Conservation (phyloP, 352 stramenopile genomes). For the Pythium scleroteichum region DNA sequence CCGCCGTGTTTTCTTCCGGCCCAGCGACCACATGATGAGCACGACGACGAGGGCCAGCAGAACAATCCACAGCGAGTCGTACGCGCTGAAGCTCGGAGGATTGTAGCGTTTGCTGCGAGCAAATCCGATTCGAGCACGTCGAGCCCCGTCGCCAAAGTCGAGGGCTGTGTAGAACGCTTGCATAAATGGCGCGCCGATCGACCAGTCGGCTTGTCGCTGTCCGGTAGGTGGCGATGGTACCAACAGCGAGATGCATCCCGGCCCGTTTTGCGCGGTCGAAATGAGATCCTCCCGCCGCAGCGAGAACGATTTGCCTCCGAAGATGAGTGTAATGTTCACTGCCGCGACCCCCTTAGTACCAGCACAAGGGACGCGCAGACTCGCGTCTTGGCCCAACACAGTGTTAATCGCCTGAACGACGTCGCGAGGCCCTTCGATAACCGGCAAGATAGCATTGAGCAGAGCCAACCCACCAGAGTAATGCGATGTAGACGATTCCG, state of each 20-base stretch:
- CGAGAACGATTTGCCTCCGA: conserved; percentile 8
- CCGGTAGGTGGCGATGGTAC: not conserved
- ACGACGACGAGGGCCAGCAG: conserved; percentile 16
- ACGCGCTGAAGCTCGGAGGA: conserved; percentile 17
- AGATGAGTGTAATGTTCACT: conserved; percentile 5
- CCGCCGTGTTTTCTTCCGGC: not conserved
- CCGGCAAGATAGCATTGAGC: conserved; percentile 13
- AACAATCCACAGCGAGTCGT: conserved; percentile 22
- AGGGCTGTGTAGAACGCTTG: conserved; percentile 24
- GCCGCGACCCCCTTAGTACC: not conserved
- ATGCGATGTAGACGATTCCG: too few relatives aligned
- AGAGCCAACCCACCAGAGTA: conserved; percentile 4
- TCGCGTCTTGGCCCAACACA: conserved; percentile 12
- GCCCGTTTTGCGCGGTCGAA: not conserved
- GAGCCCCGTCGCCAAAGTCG: conserved; percentile 9
- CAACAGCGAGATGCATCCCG: conserved; percentile 18
- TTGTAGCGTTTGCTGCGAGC: conserved; percentile 8
- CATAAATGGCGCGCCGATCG: conserved; percentile 21
- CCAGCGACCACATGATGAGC: conserved; percentile 21
- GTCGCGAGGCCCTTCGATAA: conserved; percentile 12
- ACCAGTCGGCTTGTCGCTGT: conserved; percentile 5
- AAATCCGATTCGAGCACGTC: conserved; percentile 11
- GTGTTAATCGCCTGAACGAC: conserved; percentile 17
- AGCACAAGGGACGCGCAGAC: not conserved
- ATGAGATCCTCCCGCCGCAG: conserved; percentile 12